phyloP scores from a whole-genome alignment of 768 basidiomycete species.

The Leccinum broughii region DNA sequence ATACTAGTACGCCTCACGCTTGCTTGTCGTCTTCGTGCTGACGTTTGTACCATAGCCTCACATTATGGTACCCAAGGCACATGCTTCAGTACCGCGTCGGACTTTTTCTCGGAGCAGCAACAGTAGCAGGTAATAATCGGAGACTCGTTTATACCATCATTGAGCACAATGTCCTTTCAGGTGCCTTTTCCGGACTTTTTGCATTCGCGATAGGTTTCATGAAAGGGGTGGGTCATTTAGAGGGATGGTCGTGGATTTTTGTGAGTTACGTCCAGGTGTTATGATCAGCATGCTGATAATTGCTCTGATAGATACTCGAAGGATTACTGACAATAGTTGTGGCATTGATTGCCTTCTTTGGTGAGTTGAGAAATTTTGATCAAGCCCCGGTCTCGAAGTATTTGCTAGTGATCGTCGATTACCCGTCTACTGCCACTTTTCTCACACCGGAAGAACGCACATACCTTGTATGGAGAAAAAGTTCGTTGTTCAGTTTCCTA shows the following conservation, averaged over 20 bases:
- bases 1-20: conserved; percentile 54
- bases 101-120: conserved; percentile 65
- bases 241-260: conserved; percentile 72
- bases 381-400: not conserved
- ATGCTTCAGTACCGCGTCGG: conserved; percentile 60
- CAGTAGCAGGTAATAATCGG: conserved; percentile 45
- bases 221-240: conserved; percentile 43
- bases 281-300: not conserved
- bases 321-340: conserved; percentile 61
- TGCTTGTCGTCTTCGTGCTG: not conserved
- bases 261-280: conserved; percentile 34
- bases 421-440: conserved; percentile 20
- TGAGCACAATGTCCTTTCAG: conserved; percentile 13
- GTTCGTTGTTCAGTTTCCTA: conserved; percentile 4
- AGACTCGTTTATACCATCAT: not conserved
- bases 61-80: conserved; percentile 69
- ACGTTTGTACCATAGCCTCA: conserved; percentile 41
- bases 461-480: conserved; percentile 22
- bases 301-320: conserved; percentile 17
- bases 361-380: conserved; percentile 31
- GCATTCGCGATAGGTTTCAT: conserved; percentile 58
- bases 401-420: conserved; percentile 57
- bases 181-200: conserved; percentile 59
- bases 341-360: conserved; percentile 51
- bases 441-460: conserved; percentile 18